Evolutionary conservation across 2,329 filamentous ascomycete genomes (phyloP).

Genomic region (Fusarium sp.): DNA sequence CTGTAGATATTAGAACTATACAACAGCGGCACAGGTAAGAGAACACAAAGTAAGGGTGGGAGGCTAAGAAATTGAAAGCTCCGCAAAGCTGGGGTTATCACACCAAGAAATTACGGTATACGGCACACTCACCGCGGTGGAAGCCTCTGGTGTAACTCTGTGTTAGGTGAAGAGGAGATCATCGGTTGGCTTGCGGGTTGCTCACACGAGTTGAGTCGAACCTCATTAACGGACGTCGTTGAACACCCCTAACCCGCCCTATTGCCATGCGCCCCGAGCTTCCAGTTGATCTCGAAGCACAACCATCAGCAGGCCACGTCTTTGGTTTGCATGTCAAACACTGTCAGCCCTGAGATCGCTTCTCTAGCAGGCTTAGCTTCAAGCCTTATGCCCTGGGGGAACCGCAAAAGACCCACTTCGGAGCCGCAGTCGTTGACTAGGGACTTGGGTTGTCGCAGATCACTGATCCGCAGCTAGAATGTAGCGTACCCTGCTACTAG

Average conservation of each 20-base stretch:
- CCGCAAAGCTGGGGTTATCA: slow-evolving; percentile 7
- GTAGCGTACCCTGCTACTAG: neutral
- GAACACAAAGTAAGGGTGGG: slow-evolving; percentile 9
- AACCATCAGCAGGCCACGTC: too few species aligned
- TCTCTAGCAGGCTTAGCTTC: neutral
- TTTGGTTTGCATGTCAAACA: too few species aligned
- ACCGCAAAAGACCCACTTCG: slow-evolving; percentile 42
- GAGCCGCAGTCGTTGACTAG: slow-evolving; percentile 39
- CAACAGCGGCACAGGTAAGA: slow-evolving; percentile 9
- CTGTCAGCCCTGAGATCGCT: too few species aligned
- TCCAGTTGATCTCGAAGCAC: too few species aligned
- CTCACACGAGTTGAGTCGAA: slow-evolving; percentile 23
- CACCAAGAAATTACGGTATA: slow-evolving; percentile 1
- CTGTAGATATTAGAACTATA: slow-evolving; percentile 2
- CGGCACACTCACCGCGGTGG: slow-evolving; percentile 28
- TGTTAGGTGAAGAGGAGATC: slow-evolving; percentile 4
- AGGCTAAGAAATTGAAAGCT: neutral
- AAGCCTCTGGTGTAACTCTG: slow-evolving; percentile 8
- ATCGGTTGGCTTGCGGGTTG: slow-evolving; percentile 23
- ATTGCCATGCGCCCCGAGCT: too few species aligned
- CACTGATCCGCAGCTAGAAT: slow-evolving; percentile 41
- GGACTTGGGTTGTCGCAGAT: slow-evolving; percentile 31
- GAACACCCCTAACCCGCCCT: too few species aligned
- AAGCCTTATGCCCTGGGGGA: slow-evolving; percentile 38
- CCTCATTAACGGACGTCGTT: neutral